Percentiles rank a stretch among this genome's conserved stretches.
phyloP scores from a whole-genome alignment of 1,139 yeast species.

The Yamadazyma triangularis region DNA sequence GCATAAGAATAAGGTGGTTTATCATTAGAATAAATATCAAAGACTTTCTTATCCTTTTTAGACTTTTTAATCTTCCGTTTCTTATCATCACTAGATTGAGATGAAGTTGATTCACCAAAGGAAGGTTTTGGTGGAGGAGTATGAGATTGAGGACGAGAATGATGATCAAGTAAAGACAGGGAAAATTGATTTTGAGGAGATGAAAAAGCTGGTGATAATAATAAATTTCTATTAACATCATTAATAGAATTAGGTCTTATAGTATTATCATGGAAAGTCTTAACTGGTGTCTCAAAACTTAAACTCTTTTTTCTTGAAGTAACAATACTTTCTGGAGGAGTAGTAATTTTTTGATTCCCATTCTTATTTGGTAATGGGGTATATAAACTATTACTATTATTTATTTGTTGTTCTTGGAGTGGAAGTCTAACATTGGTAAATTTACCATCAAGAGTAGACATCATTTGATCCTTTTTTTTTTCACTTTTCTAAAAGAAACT shows the following conservation, averaged over 20 bases:
- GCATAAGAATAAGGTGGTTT: slow-evolving; percentile 97
- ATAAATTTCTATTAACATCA: slow-evolving; percentile 6
- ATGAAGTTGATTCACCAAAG: background rate
- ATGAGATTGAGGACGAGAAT: slow-evolving; percentile 1
- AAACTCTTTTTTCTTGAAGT: background rate
- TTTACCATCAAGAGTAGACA: background rate
- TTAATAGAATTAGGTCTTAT: background rate
- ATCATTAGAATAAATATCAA: slow-evolving; percentile 40
- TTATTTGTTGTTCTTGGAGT: slow-evolving; percentile 12
- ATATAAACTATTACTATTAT: slow-evolving; percentile 13
- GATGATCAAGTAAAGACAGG: slow-evolving; percentile 1
- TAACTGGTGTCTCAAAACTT: slow-evolving; percentile 16
- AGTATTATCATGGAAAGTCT: slow-evolving; percentile 7
- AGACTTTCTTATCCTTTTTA: slow-evolving; percentile 14
- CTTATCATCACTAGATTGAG: background rate
- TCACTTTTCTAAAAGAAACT: no score
- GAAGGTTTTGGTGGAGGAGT: background rate
- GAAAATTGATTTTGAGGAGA: slow-evolving; percentile 30
- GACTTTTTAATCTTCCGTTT: slow-evolving; percentile 9
- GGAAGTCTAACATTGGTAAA: slow-evolving; percentile 10
- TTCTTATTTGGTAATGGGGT: slow-evolving; percentile 5
- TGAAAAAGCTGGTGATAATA: slow-evolving; percentile 47
- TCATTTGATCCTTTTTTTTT: no score
- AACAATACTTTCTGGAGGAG: slow-evolving; percentile 27
- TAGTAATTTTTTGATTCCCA: slow-evolving; percentile 22